These are phyloP conservation scores for Rhytidiadelphus loreus DNA, from an alignment of 225 moss, liverwort and hornwort genomes.

Conservation along the genomic window DNA sequence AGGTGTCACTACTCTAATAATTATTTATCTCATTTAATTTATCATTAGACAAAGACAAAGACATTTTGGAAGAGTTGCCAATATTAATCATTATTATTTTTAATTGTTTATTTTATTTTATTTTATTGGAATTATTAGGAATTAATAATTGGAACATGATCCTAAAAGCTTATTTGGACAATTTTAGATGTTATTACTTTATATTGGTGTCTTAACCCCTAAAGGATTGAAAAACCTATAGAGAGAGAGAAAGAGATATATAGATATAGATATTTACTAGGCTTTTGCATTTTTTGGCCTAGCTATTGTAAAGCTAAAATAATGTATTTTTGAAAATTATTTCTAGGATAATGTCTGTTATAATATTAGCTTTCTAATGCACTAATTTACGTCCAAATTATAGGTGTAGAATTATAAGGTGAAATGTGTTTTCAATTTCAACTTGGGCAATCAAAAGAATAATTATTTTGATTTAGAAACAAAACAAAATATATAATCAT, in stretches of 20 bases:
- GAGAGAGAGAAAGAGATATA: no score
- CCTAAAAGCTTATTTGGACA: neutral
- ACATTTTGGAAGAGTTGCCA: neutral
- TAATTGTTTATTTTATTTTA: neutral
- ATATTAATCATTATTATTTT: neutral
- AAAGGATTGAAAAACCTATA: neutral
- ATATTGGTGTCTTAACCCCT: no score
- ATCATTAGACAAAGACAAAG: neutral
- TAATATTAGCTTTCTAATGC: rapidly evolving
- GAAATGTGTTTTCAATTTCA: neutral
- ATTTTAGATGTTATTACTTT: neutral
- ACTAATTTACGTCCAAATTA: neutral
- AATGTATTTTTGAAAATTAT: neutral
- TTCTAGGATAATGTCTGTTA: rapidly evolving
- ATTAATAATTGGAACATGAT: neutral
- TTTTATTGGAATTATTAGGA: neutral
- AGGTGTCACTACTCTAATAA: neutral
- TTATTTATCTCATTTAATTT: neutral
- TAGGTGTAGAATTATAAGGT: neutral
- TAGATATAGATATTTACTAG: no score
- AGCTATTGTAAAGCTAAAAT: neutral
- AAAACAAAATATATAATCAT: neutral
- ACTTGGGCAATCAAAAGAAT: rapidly evolving
- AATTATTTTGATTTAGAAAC: neutral
- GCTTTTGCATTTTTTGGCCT: neutral